Evolutionary conservation across 169 alveolate genomes (phyloP).

Genomic region (Babesia gibsoni): DNA sequence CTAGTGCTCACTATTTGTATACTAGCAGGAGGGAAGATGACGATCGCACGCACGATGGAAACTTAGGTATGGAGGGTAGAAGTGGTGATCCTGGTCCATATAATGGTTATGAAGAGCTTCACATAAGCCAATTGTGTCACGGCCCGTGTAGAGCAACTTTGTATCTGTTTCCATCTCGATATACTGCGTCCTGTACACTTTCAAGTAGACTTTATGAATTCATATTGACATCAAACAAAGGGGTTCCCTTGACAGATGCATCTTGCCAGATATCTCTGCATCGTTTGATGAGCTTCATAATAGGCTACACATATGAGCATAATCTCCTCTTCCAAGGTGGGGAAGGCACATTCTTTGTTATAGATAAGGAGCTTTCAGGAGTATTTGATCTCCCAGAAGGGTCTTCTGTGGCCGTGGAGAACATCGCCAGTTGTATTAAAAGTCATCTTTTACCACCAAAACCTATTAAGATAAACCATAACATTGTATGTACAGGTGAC

Average conservation of each 20-base stretch:
- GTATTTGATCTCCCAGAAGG: not conserved
- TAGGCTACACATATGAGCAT: constrained; percentile 22
- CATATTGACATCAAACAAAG: not conserved
- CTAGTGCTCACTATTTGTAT: too few species aligned
- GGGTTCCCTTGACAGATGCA: constrained; percentile 4
- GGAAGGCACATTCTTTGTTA: constrained; percentile 4
- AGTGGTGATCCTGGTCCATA: not conserved
- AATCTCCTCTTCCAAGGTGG: constrained; percentile 9
- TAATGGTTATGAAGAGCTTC: constrained; percentile 49
- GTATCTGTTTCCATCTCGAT: constrained; percentile 36
- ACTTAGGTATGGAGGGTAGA: not conserved
- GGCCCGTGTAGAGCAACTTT: constrained; percentile 22
- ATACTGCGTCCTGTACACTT: constrained; percentile 15
- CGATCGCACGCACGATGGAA: not conserved
- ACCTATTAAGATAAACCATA: constrained; percentile 32
- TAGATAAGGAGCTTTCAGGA: constrained; percentile 5
- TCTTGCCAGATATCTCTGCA: not conserved
- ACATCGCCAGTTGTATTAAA: constrained; percentile 2
- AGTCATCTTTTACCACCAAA: constrained; percentile 34
- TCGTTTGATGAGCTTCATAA: not conserved
- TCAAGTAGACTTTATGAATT: constrained; percentile 18
- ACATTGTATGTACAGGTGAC: constrained; percentile 9
- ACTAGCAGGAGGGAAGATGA: too few species aligned
- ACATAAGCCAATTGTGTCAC: constrained; percentile 17
- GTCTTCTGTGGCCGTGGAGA: not conserved